A percentile compares a stretch with the other conserved stretches of the same genome.
These are phyloP conservation scores for Metschnikowia cerradonensis DNA, from an alignment of 805 yeast genomes.

Conservation along the genomic window DNA sequence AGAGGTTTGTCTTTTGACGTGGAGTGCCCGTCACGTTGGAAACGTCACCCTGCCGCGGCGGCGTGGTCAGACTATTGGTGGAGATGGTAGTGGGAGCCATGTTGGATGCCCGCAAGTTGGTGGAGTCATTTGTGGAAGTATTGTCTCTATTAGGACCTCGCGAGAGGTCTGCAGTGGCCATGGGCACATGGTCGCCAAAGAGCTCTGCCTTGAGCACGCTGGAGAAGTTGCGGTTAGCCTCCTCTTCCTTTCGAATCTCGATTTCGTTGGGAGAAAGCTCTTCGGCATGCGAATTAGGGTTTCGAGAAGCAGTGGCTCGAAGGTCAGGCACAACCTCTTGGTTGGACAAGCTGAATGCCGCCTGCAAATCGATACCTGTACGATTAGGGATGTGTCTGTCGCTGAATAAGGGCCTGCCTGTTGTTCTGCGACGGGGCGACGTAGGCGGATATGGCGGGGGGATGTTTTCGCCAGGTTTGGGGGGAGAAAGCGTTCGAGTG, in stretches of 20 bases:
- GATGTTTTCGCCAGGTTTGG: slow-evolving; percentile 27
- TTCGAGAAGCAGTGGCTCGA: slow-evolving; percentile 15
- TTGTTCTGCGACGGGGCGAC: slow-evolving; percentile 48
- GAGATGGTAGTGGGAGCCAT: slow-evolving; percentile 6
- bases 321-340: slow-evolving; percentile 41
- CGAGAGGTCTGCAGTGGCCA: slow-evolving; percentile 35
- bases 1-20: slow-evolving; percentile 51
- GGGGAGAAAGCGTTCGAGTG: slow-evolving; percentile 36
- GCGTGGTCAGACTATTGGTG: slow-evolving; percentile 18
- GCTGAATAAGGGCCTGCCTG: slow-evolving; percentile 51
- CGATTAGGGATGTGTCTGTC: slow-evolving; percentile 89
- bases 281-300: slow-evolving; percentile 6
- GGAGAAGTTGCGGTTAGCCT: slow-evolving; percentile 83
- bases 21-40: slow-evolving; percentile 32
- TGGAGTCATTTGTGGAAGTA: slow-evolving; percentile 5
- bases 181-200: slow-evolving; percentile 81
- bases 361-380: slow-evolving; percentile 80
- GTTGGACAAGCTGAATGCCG: slow-evolving; percentile 64
- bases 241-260: slow-evolving; percentile 66
- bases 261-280: slow-evolving; percentile 50
- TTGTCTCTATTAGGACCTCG: slow-evolving; percentile 11
- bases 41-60: slow-evolving; percentile 17
- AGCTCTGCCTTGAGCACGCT: slow-evolving; percentile 83
- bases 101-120: slow-evolving; percentile 7
- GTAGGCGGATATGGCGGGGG: slow-evolving; percentile 23